Evolutionary conservation across 2,329 filamentous ascomycete species (phyloP), one percentile per base, ranked within the genome.

Genomic region (Colletotrichum incanum): DNA sequence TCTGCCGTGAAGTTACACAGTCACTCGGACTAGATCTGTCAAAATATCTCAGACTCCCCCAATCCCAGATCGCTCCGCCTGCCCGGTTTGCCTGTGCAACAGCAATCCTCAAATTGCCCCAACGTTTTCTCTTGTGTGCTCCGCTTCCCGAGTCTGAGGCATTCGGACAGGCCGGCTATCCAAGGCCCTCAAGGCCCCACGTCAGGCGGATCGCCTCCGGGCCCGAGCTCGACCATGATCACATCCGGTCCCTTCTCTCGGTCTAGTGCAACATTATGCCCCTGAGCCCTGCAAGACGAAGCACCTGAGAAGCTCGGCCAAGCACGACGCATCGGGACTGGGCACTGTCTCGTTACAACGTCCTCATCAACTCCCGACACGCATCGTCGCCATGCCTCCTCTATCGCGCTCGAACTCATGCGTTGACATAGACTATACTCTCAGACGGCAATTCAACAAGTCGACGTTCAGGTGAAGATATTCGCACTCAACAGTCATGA

Each of bases 371-470:
- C 54, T 41, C 31, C 60, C 37, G 47, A 60, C 58, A 71, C 62
- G 23, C 39, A 67, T 43, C 77, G 73, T 73, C 77, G 73, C 74
- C 69, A 86, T 85, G 84, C 80, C 84, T 67, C 77, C 79, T 58
- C 80, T 88, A 65, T 79, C 82, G 52, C 83, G 86, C 74, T 82
- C 81, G 61, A 83, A 84, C 70, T 89, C 87, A 54, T 86, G 84
- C 77, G 85, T 86, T 70, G 93, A 95, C 80, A 87, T 95, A 72
- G 92, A 93, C 74, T 94, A 94, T 79, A 94, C 93, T 7, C 84
- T 95, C 41, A 89, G 91, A 59, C 87, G 89, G 28, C 92, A 94
- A 63, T 96, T 96, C 82, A 89, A 90, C 73, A 95, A 95, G 79
- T 82, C 86, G 16, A 84, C 87, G n/a, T 95, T 96, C 79, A 89